Conservation (phyloP, 352 stramenopile species). For the Globisporangium perplexum region DNA sequence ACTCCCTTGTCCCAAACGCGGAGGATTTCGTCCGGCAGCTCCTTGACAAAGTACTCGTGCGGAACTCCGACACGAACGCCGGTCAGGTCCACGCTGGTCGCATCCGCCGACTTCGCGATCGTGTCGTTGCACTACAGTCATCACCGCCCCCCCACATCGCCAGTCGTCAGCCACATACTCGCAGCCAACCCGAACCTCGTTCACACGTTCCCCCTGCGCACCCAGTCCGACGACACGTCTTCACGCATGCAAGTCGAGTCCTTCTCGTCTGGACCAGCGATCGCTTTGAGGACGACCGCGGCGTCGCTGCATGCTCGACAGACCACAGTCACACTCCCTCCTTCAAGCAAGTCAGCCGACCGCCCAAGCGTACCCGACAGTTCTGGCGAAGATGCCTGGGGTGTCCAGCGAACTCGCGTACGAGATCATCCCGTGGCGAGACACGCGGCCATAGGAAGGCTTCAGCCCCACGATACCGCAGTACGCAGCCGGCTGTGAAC, state of each 20-base stretch:
- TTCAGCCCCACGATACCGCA: constrained; percentile 96
- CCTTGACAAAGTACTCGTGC: constrained; percentile 92
- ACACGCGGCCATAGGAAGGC: constrained; percentile 96
- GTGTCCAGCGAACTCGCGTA: constrained; percentile 97
- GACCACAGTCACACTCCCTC: neutral
- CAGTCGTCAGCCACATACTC: neutral
- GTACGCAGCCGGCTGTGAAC: constrained; percentile 87
- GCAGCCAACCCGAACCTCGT: too few relatives aligned
- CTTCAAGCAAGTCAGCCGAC: neutral
- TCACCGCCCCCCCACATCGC: too few relatives aligned
- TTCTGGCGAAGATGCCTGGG: constrained; percentile 90
- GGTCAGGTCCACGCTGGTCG: constrained; percentile 35
- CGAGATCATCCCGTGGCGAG: constrained; percentile 93
- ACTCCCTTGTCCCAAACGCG: constrained; percentile 80
- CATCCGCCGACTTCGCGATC: constrained; percentile 19
- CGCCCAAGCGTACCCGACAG: constrained; percentile 43
- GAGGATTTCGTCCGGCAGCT: constrained; percentile 83
- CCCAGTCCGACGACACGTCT: constrained; percentile 41
- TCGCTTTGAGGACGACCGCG: constrained; percentile 67
- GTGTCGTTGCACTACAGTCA: constrained; percentile 33
- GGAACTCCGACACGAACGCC: constrained; percentile 91
- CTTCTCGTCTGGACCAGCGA: constrained; percentile 70
- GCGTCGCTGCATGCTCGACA: constrained; percentile 46
- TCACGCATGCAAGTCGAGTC: constrained; percentile 81
- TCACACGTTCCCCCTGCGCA: constrained; percentile 13